Evolutionary conservation across 441 rosid species (phyloP).

Genomic region (Gossypium lobatum): DNA sequence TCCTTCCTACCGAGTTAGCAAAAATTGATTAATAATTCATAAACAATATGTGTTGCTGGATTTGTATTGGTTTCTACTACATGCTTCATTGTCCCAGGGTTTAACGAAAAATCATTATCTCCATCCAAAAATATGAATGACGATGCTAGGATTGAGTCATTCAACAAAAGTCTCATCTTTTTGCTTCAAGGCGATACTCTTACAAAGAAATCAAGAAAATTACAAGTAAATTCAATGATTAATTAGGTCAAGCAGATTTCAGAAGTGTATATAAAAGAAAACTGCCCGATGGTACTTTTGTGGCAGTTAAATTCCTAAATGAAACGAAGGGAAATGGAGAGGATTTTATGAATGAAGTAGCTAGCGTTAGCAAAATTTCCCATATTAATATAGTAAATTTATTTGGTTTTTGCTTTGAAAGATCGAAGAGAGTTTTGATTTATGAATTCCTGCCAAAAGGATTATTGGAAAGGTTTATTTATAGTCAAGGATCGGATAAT

Average conservation of each 20-base stretch:
- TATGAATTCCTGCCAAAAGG: constrained; percentile 29
- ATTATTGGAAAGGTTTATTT: constrained; percentile 24
- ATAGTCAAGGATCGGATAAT: background rate
- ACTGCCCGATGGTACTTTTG: constrained; percentile 23
- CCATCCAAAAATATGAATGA: background rate
- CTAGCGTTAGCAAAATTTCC: constrained; percentile 33
- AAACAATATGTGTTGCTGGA: background rate
- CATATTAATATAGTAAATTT: constrained; percentile 35
- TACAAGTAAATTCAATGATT: constrained; percentile 22
- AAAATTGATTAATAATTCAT: background rate
- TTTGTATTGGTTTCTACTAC: background rate
- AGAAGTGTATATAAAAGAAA: constrained; percentile 35
- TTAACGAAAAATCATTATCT: background rate
- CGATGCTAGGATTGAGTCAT: background rate
- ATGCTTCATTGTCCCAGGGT: background rate
- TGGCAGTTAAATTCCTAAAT: constrained; percentile 31
- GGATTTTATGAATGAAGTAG: constrained; percentile 42
- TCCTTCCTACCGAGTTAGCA: no score
- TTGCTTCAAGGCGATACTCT: background rate
- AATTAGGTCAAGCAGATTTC: constrained; percentile 36
- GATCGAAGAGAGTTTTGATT: constrained; percentile 20
- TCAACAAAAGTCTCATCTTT: background rate
- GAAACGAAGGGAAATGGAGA: constrained; percentile 24
- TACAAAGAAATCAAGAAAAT: constrained; percentile 22
- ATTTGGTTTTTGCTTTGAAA: constrained; percentile 25